Base-by-base conservation (phyloP, 495 filamentous ascomycete species). In the Trichoderma virens region DNA sequence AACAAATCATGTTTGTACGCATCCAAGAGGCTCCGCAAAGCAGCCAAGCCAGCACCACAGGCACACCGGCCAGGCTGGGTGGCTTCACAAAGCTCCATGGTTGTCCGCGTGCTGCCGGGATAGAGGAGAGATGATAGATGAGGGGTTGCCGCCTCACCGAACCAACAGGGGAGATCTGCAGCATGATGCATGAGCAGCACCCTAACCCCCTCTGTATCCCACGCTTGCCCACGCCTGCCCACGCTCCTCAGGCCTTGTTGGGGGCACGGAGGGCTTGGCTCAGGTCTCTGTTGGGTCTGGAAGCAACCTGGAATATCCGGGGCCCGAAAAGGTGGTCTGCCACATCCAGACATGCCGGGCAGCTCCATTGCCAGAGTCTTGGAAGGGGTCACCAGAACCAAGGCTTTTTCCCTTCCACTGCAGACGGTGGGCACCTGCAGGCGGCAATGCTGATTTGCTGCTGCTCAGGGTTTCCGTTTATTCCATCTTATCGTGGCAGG, bases 171-270 rank as follows among this genome's bases (percentile, higher is more conserved):
- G 51, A 56, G 51, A 56, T 56, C 51, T 56, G 51, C 51, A 56
- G 51, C 27, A 30, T 56, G 51, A 16, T 56, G 51, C 51, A 56
- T 30, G 51, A 14, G 51, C 51, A 56, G 51, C 51, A 28, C 51
- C 51, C 51, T 9, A 30, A 30, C 11, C 51, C 51, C 51, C 23
- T 56, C 25, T 56, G 51, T 56, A 56, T 56, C 51, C 51, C 51
- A 56, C 51, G 51, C 14, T 56, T 56, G 51, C 51, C 51, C 51
- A 56, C 51, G 51, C n/a, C 51, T 56, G 51, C 51, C 51, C 51
- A 56, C 51, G 51, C 51, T 56, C 25, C 9, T n/a, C 51, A 56
- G 51, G 51, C 51, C 51, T 5, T 3, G 27, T 56, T 27, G 51
- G 51, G 51, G 25, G 51, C 25, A 27, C 9, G 25, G 27, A 56